These are phyloP conservation scores for Fraxinus xanthoxyloides DNA, from an alignment of 305 asterid genomes.

Conservation along the genomic window DNA sequence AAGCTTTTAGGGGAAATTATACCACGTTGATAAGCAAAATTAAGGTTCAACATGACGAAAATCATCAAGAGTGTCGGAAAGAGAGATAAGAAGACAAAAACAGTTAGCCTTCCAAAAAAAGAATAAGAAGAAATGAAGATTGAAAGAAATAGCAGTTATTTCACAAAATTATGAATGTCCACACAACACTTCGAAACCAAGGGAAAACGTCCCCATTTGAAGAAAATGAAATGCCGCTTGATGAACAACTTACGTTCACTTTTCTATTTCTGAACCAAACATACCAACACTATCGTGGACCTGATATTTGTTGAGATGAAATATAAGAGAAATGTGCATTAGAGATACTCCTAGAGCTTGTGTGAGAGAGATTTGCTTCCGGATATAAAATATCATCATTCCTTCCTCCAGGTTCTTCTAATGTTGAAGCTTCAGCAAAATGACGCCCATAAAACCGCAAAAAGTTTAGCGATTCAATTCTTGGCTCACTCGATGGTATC, in stretches of 20 bases:
- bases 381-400: constrained; percentile 20
- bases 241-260: neutral
- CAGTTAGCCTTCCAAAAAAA: neutral
- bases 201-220: neutral
- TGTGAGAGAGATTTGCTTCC: constrained; percentile 27
- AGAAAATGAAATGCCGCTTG: neutral
- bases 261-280: neutral
- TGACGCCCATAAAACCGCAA: constrained; percentile 56
- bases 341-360: constrained; percentile 32
- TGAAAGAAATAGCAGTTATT: neutral
- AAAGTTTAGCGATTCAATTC: constrained; percentile 47
- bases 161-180: neutral
- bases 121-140: neutral
- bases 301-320: constrained; percentile 55
- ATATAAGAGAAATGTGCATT: constrained; percentile 31
- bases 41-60: neutral
- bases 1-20: neutral
- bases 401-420: constrained; percentile 26
- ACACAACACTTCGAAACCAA: neutral
- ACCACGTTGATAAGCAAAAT: neutral
- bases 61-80: neutral
- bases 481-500: constrained; percentile 30
- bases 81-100: neutral
- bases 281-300: constrained; percentile 38
- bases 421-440: constrained; percentile 30